A percentile compares a stretch with the other conserved stretches of the same genome.
Conservation (phyloP, 2,329 filamentous ascomycete species). For the Aspergillus ochraceus region DNA sequence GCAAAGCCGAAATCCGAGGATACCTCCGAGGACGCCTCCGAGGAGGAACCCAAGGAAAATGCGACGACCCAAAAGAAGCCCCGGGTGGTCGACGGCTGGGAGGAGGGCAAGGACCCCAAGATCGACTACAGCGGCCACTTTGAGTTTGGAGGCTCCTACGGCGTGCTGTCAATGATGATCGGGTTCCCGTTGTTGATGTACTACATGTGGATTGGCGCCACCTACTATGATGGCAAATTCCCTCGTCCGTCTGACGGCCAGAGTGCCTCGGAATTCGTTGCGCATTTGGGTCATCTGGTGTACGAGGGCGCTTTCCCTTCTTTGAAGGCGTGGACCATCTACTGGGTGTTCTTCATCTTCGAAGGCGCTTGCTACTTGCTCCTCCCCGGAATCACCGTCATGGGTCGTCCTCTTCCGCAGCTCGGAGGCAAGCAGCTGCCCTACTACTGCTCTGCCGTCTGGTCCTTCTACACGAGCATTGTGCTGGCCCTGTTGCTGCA, state of each 20-base stretch:
- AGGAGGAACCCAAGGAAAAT: conserved; percentile 20
- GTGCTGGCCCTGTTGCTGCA: conserved; percentile 70
- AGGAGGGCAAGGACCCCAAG: conserved; percentile 42
- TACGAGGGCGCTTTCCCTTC: conserved; percentile 85
- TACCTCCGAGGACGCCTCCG: conserved; percentile 8
- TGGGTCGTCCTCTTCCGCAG: conserved; percentile 84
- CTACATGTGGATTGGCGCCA: conserved; percentile 98
- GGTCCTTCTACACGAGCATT: conserved; percentile 85
- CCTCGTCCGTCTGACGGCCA: conserved; percentile 67
- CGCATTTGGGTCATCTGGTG: conserved; percentile 69
- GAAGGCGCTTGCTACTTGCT: conserved; percentile 80
- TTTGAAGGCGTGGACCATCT: conserved; percentile 82
- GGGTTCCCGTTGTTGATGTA: conserved; percentile 95
- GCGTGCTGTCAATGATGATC: conserved; percentile 81
- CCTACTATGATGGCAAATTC: conserved; percentile 83
- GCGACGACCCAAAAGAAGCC: conserved; percentile 25
- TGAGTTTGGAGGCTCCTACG: conserved; percentile 88
- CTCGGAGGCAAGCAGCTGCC: conserved; percentile 79
- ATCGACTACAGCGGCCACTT: conserved; percentile 53
- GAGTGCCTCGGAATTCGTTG: conserved; percentile 68
- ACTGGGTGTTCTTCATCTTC: conserved; percentile 89
- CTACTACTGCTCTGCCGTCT: conserved; percentile 92
- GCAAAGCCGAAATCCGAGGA: conserved; percentile 30
- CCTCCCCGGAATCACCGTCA: conserved; percentile 82
- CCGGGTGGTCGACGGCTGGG: conserved; percentile 43